Evolutionary conservation across 2,329 filamentous ascomycete species (phyloP), one percentile per base, ranked within the genome.

Genomic region (Nothophoma quercina): DNA sequence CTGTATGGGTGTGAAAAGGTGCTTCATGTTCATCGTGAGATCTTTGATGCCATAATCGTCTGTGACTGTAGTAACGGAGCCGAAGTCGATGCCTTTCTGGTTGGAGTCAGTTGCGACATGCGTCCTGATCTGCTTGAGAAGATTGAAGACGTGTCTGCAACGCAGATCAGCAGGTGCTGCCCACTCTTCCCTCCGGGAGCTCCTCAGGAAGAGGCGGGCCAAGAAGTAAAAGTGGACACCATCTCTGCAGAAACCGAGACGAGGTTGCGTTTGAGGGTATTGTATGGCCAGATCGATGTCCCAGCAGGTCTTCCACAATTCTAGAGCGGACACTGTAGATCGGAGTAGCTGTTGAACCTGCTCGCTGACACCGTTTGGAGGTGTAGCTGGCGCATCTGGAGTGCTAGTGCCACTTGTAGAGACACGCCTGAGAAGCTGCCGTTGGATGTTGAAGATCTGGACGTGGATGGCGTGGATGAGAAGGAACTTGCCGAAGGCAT

Each of bases 221-320:
- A 91, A 79, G 81, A 85, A 91, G 75, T 87, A 91, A 69, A 88
- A 91, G 63, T 89, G 87, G 12, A 90, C 83, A 1, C 83, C 88
- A 62, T 91, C 88, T 41, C 87, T 78, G 46, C 85, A 90, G 71
- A 90, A 90, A 0, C 88, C 88, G 59, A 86, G 82, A 13, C 88
- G 84, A 39, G 81, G 79, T 41, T 82, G 82, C n/a, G 77, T 78
- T 5, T 77, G 83, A 6, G 86, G 84, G 56, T 90, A 91, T 66
- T 91, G 88, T 29, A 82, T 75, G 10, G 81, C 78, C 78, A 89
- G 86, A 63, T 91, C 89, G 51, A 79, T 75, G 67, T 91, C 88
- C 88, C 88, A 91, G 55, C 81, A 83, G 15, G 78, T 78, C 74
- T 91, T 91, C 83, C 89, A 91, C 63, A 89, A 88, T 57, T 87